Evolutionary conservation across 345 rosid genomes (phyloP).

Genomic region (Cardamine chenopodiifolia): DNA sequence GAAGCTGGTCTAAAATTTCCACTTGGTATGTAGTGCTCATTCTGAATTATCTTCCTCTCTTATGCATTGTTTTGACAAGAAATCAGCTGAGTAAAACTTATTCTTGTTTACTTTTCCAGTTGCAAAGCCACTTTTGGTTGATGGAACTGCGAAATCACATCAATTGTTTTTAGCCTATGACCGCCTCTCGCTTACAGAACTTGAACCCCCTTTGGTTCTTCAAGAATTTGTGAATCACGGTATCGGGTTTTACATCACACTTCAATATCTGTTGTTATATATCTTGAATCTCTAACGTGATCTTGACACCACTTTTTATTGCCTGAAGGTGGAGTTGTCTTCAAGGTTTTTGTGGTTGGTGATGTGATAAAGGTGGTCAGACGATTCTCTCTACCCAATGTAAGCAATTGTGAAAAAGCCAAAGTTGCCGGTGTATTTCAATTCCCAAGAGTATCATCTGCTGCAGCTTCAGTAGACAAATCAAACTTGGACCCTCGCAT

Average conservation of each 20-base stretch:
- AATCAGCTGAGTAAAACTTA: neutral
- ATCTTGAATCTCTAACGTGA: neutral
- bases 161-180: slow-evolving; percentile 81
- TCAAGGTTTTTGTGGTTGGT: slow-evolving; percentile 78
- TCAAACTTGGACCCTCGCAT: slow-evolving; percentile 76
- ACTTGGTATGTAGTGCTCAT: slow-evolving; percentile 51
- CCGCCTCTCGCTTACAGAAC: slow-evolving; percentile 64
- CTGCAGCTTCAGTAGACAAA: slow-evolving; percentile 84
- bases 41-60: neutral
- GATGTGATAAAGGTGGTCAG: slow-evolving; percentile 82
- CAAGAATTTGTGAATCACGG: slow-evolving; percentile 98
- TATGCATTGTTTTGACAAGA: neutral
- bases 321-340: slow-evolving; percentile 75
- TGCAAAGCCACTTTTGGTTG: slow-evolving; percentile 86
- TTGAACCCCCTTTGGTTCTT: slow-evolving; percentile 82
- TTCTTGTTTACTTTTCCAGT: slow-evolving; percentile 50
- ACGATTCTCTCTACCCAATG: slow-evolving; percentile 79
- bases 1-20: slow-evolving; percentile 79
- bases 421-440: slow-evolving; percentile 62
- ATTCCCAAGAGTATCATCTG: slow-evolving; percentile 87
- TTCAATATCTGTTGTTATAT: neutral
- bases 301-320: slow-evolving; percentile 8
- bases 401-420: slow-evolving; percentile 55
- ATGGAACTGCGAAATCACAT: slow-evolving; percentile 91
- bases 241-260: slow-evolving; percentile 33